Evolutionary conservation across 805 yeast species (phyloP).

Genomic region (Ascoidea rubescens): DNA sequence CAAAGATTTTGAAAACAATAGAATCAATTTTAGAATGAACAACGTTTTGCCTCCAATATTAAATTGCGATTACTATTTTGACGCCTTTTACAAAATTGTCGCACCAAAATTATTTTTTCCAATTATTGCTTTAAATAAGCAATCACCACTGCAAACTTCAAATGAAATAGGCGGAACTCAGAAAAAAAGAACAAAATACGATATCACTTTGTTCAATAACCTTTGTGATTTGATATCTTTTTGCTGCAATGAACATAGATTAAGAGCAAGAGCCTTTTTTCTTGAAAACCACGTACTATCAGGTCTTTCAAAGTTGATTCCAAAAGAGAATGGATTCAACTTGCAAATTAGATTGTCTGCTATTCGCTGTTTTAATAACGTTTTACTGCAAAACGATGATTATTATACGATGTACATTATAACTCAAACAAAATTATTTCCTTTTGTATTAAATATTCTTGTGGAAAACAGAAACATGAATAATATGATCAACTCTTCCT

Average conservation of each 20-base stretch:
- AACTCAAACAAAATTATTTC: conserved; percentile 33
- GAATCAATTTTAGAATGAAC: too few species aligned
- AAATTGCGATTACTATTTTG: conserved; percentile 20
- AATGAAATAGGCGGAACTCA: background rate
- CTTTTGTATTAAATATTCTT: conserved; percentile 34
- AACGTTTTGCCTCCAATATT: background rate
- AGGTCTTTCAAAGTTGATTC: conserved; percentile 39
- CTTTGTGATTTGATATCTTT: conserved; percentile 61
- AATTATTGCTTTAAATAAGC: conserved; percentile 21
- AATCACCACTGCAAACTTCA: too few species aligned
- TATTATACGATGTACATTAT: conserved; percentile 43
- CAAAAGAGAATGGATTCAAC: conserved; percentile 21
- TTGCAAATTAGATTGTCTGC: conserved; percentile 52
- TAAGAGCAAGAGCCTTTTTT: conserved; percentile 47
- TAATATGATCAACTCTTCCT: conserved; percentile 60
- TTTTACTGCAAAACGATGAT: conserved; percentile 50
- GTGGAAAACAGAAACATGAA: conserved; percentile 33
- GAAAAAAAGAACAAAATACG: conserved; percentile 10
- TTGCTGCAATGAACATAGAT: conserved; percentile 47
- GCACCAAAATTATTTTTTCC: conserved; percentile 44
- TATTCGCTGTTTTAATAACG: conserved; percentile 50
- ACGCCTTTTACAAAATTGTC: conserved; percentile 46
- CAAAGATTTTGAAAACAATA: conserved; percentile 1
- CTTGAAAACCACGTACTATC: conserved; percentile 41
- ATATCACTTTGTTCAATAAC: conserved; percentile 34